These are phyloP conservation scores for Solanum hybrid DNA, from an alignment of 305 asterid species.

Conservation along the genomic window DNA sequence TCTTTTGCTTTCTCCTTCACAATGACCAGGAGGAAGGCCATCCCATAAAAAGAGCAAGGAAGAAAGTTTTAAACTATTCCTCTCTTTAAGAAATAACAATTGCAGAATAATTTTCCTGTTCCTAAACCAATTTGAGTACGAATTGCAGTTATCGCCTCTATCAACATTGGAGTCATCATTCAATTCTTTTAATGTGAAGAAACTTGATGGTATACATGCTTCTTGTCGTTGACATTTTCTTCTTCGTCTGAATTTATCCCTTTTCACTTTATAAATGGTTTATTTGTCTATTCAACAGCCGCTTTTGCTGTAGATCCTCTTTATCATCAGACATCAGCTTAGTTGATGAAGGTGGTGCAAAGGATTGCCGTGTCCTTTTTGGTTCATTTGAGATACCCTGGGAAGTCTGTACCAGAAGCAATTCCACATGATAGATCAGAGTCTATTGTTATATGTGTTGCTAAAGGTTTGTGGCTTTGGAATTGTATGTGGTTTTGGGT, in stretches of 20 bases:
- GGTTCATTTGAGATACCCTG: conserved; percentile 88
- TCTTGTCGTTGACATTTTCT: conserved; percentile 4
- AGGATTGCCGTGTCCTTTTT: conserved; percentile 80
- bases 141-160: conserved; percentile 71
- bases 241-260: neutral
- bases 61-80: conserved; percentile 49
- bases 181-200: conserved; percentile 70
- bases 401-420: conserved; percentile 37
- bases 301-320: conserved; percentile 94
- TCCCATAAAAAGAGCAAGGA: conserved; percentile 45
- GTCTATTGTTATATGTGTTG: conserved; percentile 59
- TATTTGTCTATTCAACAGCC: conserved; percentile 9
- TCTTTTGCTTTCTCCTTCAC: neutral
- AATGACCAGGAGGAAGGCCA: conserved; percentile 38
- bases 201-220: conserved; percentile 30
- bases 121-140: neutral
- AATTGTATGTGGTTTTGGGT: neutral
- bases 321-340: conserved; percentile 92
- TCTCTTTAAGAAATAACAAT: neutral
- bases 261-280: neutral
- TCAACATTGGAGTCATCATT: conserved; percentile 84
- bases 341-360: conserved; percentile 97
- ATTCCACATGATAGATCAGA: conserved; percentile 29
- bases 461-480: conserved; percentile 47
- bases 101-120: neutral